Percentiles rank a stretch among this genome's conserved stretches.
Conservation (phyloP, 1,139 yeast species). For the Scheffersomyces titani region DNA sequence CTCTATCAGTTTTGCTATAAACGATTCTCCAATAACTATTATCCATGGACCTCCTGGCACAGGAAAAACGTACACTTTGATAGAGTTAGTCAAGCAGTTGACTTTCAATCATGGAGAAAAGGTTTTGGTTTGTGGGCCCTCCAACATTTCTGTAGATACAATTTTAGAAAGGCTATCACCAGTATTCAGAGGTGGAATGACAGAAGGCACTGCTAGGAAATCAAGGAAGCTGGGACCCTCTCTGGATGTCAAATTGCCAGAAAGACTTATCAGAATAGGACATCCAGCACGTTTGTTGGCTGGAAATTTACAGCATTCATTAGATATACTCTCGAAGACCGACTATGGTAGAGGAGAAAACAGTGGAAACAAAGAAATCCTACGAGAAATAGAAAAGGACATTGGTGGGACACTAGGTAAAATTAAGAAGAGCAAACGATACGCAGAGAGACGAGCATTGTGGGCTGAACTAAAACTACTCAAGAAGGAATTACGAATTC, state of each 20-base stretch:
- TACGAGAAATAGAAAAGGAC: conserved; percentile 70
- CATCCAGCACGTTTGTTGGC: conserved; percentile 87
- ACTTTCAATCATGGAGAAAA: conserved; percentile 57
- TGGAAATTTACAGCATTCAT: conserved; percentile 65
- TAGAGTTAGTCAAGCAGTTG: conserved; percentile 82
- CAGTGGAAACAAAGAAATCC: conserved; percentile 61
- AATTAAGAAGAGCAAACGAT: conserved; percentile 65
- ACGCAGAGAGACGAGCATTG: conserved; percentile 62
- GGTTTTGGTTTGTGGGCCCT: conserved; percentile 90
- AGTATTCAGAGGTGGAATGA: conserved; percentile 16
- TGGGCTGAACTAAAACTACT: conserved; percentile 71
- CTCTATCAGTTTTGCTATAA: conserved; percentile 43
- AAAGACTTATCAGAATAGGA: conserved; percentile 75
- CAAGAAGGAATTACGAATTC: conserved; percentile 62
- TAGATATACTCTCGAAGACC: conserved; percentile 70
- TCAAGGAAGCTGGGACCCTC: conserved; percentile 4
- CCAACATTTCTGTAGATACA: conserved; percentile 93
- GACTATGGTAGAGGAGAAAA: conserved; percentile 18
- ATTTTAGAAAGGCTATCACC: conserved; percentile 75
- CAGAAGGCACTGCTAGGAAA: conserved; percentile 11
- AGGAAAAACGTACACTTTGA: conserved; percentile 73
- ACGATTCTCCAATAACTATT: conserved; percentile 43
- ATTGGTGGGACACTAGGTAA: conserved; percentile 60
- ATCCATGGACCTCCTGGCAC: conserved; percentile 57
- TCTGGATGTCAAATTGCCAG: conserved; percentile 32